Base-by-base conservation (phyloP, 208 protist genomes). In the Crithidia mellificae region DNA sequence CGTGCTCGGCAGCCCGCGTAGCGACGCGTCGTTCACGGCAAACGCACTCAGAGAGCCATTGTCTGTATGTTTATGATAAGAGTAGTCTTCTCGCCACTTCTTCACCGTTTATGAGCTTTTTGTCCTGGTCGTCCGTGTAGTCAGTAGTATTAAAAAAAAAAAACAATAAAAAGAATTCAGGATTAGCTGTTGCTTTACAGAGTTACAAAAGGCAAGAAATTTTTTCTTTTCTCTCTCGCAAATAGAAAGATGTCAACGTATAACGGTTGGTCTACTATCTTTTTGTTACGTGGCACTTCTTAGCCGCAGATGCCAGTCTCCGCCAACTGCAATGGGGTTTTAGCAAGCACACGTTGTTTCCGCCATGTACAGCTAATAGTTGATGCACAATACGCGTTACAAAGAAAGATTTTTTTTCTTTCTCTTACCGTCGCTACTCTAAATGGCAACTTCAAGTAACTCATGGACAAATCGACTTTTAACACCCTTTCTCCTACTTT, bases 31-130 rank as follows among this genome's bases (percentile, higher is more conserved):
- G 41, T 17, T 63, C 50, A 68, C 46, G 22, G 5, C 46, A 27
- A 47, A 50, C 20, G 47, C 39, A 55, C 17, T 20, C 44, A 38
- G 1, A 29, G 2, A 15, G 25, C 38, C 14, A 30, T 41, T 57
- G 30, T 50, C n/a, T 51, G 32, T 54, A 5, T 50, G 8, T 63
- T 52, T 57, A 19, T 57, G 36, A 30, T 19, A 44, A 25, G 6
- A 36, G 2, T 50, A 50, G 34, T 24, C 32, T 49, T n/a, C n/a
- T 43, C 59, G 29, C 32, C 46, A 27, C 59, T 11, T 65, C 46
- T 65, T 65, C 59, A 65, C 59, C 44, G 6, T 55, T 22, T 65
- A 65, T 46, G 59, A 53, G 32, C 27, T 51, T 65, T 6, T 8
- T 8, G 14, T 41, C 22, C 53, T 56, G 25, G 15, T 29, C 53